These are phyloP conservation scores for Chaetomium olivaceum DNA, from an alignment of 2,329 filamentous ascomycete species.

Conservation along the genomic window DNA sequence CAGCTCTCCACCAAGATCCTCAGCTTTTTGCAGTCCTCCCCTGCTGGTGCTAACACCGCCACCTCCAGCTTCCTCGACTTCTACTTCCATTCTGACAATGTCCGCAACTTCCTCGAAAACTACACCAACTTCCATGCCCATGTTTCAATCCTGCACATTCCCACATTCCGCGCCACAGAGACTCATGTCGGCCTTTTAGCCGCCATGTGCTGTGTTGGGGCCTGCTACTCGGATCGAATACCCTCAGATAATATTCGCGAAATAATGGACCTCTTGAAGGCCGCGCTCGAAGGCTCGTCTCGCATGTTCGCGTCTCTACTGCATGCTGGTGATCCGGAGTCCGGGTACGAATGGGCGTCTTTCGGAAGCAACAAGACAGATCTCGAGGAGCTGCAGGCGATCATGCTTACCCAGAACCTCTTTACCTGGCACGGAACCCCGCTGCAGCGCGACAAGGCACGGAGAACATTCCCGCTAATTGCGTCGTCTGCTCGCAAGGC, in stretches of 20 bases:
- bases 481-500: slow-evolving; percentile 58
- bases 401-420: slow-evolving; percentile 62
- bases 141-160: slow-evolving; percentile 70
- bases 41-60: slow-evolving; percentile 54
- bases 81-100: slow-evolving; percentile 66
- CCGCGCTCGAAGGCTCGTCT: slow-evolving; percentile 59
- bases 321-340: slow-evolving; percentile 41
- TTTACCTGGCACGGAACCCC: slow-evolving; percentile 71
- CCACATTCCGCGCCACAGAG: slow-evolving; percentile 67
- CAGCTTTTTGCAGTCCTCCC: slow-evolving; percentile 58
- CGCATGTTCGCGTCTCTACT: slow-evolving; percentile 50
- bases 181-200: slow-evolving; percentile 68
- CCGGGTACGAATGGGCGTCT: slow-evolving; percentile 42
- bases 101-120: slow-evolving; percentile 69
- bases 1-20: slow-evolving; percentile 58
- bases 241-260: slow-evolving; percentile 62
- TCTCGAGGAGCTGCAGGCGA: slow-evolving; percentile 68
- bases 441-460: slow-evolving; percentile 63
- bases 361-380: slow-evolving; percentile 43
- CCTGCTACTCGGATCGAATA: slow-evolving; percentile 69
- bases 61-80: slow-evolving; percentile 56
- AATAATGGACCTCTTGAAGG: slow-evolving; percentile 64
- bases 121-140: slow-evolving; percentile 74
- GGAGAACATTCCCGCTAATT: slow-evolving; percentile 58
- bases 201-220: slow-evolving; percentile 71